phyloP scores from a whole-genome alignment of 179 eudicot species.

The Heliamphora ciliata region DNA sequence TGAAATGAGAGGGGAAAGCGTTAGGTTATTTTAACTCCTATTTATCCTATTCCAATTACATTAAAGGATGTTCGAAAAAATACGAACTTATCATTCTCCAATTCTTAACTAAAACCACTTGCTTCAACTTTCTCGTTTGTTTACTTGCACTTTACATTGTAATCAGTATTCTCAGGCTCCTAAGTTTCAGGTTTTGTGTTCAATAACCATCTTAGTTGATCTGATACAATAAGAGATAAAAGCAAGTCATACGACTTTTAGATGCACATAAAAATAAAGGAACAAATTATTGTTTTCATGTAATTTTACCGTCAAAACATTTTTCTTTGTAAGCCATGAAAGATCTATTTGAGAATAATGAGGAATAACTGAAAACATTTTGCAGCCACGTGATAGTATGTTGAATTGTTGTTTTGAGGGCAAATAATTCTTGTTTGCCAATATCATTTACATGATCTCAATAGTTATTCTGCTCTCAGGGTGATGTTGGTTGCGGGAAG shows the following conservation, averaged over 20 bases:
- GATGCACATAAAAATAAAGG: not conserved
- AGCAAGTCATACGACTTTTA: too few species aligned
- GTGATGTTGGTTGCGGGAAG: conserved; percentile 99
- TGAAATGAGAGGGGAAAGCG: not conserved
- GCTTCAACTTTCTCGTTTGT: not conserved
- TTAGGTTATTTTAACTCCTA: not conserved
- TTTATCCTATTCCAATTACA: not conserved
- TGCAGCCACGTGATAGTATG: not conserved
- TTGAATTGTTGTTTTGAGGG: not conserved
- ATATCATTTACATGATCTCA: not conserved
- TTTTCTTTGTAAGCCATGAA: not conserved
- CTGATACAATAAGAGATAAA: too few species aligned
- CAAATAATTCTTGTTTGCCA: not conserved
- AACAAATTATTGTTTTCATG: not conserved
- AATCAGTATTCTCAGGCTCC: not conserved
- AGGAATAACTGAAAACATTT: not conserved
- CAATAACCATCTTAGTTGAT: not conserved
- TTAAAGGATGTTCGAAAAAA: not conserved
- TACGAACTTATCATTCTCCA: not conserved
- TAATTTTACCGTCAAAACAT: not conserved
- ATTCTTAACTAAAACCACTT: not conserved
- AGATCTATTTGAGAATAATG: not conserved
- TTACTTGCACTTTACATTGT: not conserved
- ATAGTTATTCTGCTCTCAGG: conserved; percentile 40
- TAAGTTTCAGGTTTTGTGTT: not conserved